Base-by-base conservation (phyloP, 768 basidiomycete species). In the Rhodotorula taiwanensis region DNA sequence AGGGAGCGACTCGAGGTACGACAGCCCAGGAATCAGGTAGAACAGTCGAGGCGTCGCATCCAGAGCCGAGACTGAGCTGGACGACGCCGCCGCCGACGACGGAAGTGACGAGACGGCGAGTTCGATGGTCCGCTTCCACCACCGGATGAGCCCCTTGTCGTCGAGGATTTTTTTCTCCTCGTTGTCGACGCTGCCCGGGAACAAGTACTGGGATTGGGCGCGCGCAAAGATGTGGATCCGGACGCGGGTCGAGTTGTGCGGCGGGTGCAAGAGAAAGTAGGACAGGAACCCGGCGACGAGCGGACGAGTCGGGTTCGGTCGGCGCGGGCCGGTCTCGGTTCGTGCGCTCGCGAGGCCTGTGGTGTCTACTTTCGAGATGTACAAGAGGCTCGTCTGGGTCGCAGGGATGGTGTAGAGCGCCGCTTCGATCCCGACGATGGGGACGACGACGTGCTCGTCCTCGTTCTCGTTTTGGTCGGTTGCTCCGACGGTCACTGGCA, bases 361-460 rank as follows among this genome's bases (percentile, higher is more conserved):
- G 16, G 91, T 84, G 75, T 99, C 95, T 56, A 95, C 85, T 77
- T 99, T 99, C 52, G 89, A 88, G 55, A 99, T 80, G 75, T 98
- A 95, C 36, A 98, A 76, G 39, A 97, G 81, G 5, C 83, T 83
- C 58, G 82, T 82, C 4, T 80, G 79, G 3, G 88, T 86, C 7
- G 82, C 68, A 5, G 89, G 86, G 53, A 93, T 73, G 52, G 82
- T 81, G 79, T 89, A 93, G 31, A 92, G 75, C 43, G 76, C 80
- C 0, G 83, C 87, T 74, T 93, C 89, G 62, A 95, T 80, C n/a
- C 83, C 92, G 6, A 84, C 80, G 36, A 89, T 84, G 55, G 92
- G 79, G 2, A 88, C 79, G 28, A 81, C 81, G 9, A 11, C 42
- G 27, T 34, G 30, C 15, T 49, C 42, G 21, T 30, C 34, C 5